Base-by-base conservation (phyloP, 495 filamentous ascomycete genomes). In the Friedmanniomyces simplex region DNA sequence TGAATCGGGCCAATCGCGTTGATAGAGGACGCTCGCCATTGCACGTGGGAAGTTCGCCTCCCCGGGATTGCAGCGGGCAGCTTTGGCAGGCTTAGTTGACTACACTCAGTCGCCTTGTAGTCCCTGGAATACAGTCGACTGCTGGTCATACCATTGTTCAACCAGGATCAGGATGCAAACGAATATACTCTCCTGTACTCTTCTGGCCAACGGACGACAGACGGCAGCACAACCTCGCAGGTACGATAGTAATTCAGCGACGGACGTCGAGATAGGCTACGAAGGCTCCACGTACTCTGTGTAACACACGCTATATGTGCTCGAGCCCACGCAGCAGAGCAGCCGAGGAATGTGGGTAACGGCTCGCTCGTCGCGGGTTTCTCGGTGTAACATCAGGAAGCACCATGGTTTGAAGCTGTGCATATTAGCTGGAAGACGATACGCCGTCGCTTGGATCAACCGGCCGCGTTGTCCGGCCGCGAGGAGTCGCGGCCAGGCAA, bases 241-340 rank as follows among this genome's bases (percentile, higher is more conserved):
- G 25, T 51, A 36, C 49, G 7, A 36, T n/a, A n/a, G 49, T 51
- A 43, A 5, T 25, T 54, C 53, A 21, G 21, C 18, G 18, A 48
- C 13, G 34, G 53, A 55, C 53, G 53, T 55, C 25, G 42, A 55
- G 53, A 55, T 55, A 55, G 53, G 53, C 53, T 55, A 37, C 8
- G 34, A 21, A 16, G 21, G 24, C 42, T 55, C 53, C 53, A 55
- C 53, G 53, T 55, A 10, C 3, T 13, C 25, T 47, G 53, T 55
- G 53, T 55, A 48, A 55, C 53, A 34, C 10, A 32, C 49, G 30
- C 49, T 49, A 32, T 32, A 10, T 10, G 8, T 24, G 43, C 46
- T 10, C 46, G 46, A 49, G 46, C 46, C 10, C 46, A 10, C 21
- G 3, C 46, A 30, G 10, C 4, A 3, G 46, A 49, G 3, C 46